These are phyloP conservation scores for Alternaria alternata DNA, from an alignment of 2,329 filamentous ascomycete species.

Conservation along the genomic window DNA sequence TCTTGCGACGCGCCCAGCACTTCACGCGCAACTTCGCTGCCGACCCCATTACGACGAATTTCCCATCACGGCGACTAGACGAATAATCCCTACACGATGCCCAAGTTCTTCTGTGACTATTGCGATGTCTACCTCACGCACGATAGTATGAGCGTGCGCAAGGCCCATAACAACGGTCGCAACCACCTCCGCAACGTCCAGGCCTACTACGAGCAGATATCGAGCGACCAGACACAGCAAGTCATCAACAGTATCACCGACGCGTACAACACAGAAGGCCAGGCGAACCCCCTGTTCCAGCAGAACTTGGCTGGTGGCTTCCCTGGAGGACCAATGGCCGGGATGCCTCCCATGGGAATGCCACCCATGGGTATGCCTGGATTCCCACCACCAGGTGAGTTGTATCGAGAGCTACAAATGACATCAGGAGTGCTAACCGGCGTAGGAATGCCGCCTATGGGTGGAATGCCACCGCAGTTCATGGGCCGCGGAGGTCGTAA, in stretches of 20 bases:
- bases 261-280: slow-evolving; percentile 93
- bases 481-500: slow-evolving; percentile 53
- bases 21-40: slow-evolving; percentile 9
- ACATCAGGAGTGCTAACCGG: slow-evolving; percentile 16
- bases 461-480: slow-evolving; percentile 51
- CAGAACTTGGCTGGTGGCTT: slow-evolving; percentile 59
- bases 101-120: slow-evolving; percentile 73
- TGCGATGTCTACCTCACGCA: slow-evolving; percentile 99
- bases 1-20: slow-evolving; percentile 27
- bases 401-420: background rate
- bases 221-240: slow-evolving; percentile 96
- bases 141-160: slow-evolving; percentile 99
- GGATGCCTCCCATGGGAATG: slow-evolving; percentile 32
- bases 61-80: background rate
- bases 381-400: slow-evolving; percentile 32
- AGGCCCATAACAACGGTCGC: slow-evolving; percentile 94
- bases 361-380: slow-evolving; percentile 32
- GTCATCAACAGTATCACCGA: slow-evolving; percentile 98
- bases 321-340: slow-evolving; percentile 38
- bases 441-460: slow-evolving; percentile 38
- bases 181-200: slow-evolving; percentile 98
- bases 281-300: slow-evolving; percentile 83
- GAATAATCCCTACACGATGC: slow-evolving; percentile 21
- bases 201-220: slow-evolving; percentile 99
- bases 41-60: background rate